Percentiles rank a stretch among this genome's conserved stretches.
phyloP scores from a whole-genome alignment of 768 basidiomycete genomes.

The Epithele typhae region DNA sequence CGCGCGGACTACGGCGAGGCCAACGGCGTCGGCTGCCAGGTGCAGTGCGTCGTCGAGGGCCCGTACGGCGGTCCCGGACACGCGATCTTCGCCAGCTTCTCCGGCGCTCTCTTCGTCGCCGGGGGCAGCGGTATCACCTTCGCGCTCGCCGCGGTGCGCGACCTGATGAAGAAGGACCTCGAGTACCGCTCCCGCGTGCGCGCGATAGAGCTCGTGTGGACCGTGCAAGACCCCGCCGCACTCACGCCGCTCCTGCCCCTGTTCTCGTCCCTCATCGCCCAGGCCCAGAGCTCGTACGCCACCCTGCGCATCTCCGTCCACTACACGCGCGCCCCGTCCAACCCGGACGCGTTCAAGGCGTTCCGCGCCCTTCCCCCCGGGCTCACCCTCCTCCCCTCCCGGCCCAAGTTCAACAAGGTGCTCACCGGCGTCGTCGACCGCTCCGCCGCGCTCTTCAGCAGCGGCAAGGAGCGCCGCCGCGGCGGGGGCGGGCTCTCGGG shows the following conservation, averaged over 20 bases:
- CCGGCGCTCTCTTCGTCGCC: conserved; percentile 49
- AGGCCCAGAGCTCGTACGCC: conserved; percentile 22
- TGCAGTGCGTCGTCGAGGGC: conserved; percentile 47
- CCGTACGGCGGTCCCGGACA: conserved; percentile 49
- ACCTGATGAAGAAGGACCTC: conserved; percentile 41
- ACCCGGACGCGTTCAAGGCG: conserved; percentile 15
- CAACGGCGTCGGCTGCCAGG: conserved; percentile 21
- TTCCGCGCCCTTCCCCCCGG: conserved; percentile 25
- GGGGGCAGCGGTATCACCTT: conserved; percentile 64
- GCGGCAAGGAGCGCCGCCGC: conserved; percentile 8
- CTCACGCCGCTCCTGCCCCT: conserved; percentile 36
- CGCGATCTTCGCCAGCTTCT: conserved; percentile 44
- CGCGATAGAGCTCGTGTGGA: conserved; percentile 53
- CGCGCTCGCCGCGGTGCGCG: conserved; percentile 45
- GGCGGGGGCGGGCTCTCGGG: conserved; percentile 22
- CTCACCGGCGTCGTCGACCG: conserved; percentile 23
- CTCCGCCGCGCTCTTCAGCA: conserved; percentile 17
- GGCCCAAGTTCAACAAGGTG: conserved; percentile 22
- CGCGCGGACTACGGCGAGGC: conserved; percentile 32
- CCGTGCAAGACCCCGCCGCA: conserved; percentile 37
- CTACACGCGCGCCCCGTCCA: conserved; percentile 38
- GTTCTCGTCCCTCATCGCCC: conserved; percentile 33
- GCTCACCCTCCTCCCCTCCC: conserved; percentile 25
- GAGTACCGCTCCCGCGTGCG: conserved; percentile 34
- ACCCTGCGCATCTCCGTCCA: conserved; percentile 37